A percentile compares a stretch with the other conserved stretches of the same genome.
These are phyloP conservation scores for Vitis labrusca DNA, from an alignment of 164 flowering plant genomes.

Conservation along the genomic window DNA sequence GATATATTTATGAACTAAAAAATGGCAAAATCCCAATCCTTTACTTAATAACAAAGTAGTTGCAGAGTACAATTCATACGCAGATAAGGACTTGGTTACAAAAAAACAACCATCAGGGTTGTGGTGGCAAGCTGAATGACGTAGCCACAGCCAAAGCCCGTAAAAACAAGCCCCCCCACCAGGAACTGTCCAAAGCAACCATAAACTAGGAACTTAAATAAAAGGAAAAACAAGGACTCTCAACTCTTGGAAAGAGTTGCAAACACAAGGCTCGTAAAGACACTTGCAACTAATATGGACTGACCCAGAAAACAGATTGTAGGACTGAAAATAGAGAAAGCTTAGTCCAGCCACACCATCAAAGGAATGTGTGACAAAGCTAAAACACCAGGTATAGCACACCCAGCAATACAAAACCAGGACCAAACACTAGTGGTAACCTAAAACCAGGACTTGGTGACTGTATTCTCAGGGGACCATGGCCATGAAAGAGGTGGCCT, in stretches of 20 bases:
- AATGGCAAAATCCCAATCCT: neutral
- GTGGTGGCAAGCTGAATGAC: slow-evolving; percentile 28
- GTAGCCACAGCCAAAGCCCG: slow-evolving; percentile 42
- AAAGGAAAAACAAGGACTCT: neutral
- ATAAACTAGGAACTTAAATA: neutral
- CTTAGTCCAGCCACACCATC: slow-evolving; percentile 8
- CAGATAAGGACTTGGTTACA: slow-evolving; percentile 22
- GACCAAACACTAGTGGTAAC: neutral
- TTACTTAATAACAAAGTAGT: slow-evolving; percentile 4
- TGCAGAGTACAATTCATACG: slow-evolving; percentile 13
- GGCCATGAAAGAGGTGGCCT: slow-evolving; percentile 32
- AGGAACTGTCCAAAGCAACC: slow-evolving; percentile 30
- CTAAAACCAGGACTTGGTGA: slow-evolving; percentile 21
- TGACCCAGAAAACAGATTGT: slow-evolving; percentile 15
- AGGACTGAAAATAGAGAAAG: slow-evolving; percentile 16
- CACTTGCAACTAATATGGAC: neutral
- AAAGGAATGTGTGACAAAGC: slow-evolving; percentile 17
- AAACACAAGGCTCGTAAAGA: neutral
- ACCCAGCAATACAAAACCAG: slow-evolving; percentile 12
- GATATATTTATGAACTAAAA: too few species aligned
- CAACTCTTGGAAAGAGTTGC: neutral
- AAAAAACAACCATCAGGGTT: slow-evolving; percentile 34
- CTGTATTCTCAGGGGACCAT: slow-evolving; percentile 34
- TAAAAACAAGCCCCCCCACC: slow-evolving; percentile 18
- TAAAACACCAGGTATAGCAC: slow-evolving; percentile 21